Evolutionary conservation across 495 filamentous ascomycete genomes (phyloP).

Genomic region (Aspergillus egyptiacus): DNA sequence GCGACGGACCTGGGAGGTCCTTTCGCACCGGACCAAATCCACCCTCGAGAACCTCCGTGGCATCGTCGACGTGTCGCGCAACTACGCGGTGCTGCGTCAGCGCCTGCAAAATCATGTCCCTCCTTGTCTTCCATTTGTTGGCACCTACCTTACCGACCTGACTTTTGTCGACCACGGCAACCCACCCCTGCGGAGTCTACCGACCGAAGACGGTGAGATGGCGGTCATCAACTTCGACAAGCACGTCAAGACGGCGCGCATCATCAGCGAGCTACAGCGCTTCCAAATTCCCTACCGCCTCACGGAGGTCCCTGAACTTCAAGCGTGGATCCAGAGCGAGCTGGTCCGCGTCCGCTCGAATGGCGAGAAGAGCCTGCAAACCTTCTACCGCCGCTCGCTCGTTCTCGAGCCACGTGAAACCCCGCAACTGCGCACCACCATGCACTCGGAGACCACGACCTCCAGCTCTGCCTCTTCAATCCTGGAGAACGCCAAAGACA

Average conservation of each 20-base stretch:
- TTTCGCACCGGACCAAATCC: slow-evolving; percentile 79
- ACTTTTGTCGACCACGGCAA: slow-evolving; percentile 85
- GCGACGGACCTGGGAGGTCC: slow-evolving; percentile 86
- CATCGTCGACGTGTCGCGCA: slow-evolving; percentile 82
- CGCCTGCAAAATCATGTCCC: slow-evolving; percentile 83
- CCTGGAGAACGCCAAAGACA: slow-evolving; percentile 49
- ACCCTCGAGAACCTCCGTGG: slow-evolving; percentile 69
- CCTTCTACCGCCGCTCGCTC: slow-evolving; percentile 77
- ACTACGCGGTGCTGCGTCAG: slow-evolving; percentile 84
- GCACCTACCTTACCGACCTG: slow-evolving; percentile 86
- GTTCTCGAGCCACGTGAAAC: slow-evolving; percentile 77
- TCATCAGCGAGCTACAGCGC: slow-evolving; percentile 91
- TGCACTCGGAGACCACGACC: slow-evolving; percentile 22
- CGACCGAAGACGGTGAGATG: slow-evolving; percentile 52
- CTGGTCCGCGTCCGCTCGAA: slow-evolving; percentile 72
- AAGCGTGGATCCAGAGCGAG: slow-evolving; percentile 87
- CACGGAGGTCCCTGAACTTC: slow-evolving; percentile 77
- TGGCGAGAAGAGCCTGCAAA: slow-evolving; percentile 73
- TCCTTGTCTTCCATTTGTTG: slow-evolving; percentile 94
- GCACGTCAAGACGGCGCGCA: slow-evolving; percentile 86
- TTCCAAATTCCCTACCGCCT: slow-evolving; percentile 96
- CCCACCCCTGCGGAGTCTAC: slow-evolving; percentile 51
- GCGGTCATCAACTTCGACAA: slow-evolving; percentile 98
- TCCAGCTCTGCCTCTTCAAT: slow-evolving; percentile 39
- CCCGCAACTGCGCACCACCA: slow-evolving; percentile 13